Conservation (phyloP, 305 asterid species). For the Rubia tinctorum region DNA sequence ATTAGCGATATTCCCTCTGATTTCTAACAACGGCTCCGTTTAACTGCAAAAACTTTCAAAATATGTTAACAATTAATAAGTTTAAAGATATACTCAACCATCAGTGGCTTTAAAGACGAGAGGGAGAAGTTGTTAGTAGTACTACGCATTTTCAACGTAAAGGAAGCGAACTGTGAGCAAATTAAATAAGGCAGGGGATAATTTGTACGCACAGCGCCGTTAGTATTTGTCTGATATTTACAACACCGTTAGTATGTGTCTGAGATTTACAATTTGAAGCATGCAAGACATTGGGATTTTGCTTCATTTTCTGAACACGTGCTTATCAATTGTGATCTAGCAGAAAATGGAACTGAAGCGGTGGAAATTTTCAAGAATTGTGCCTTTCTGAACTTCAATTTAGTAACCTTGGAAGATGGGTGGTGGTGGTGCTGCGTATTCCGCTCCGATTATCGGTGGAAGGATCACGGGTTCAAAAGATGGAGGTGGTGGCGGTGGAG, state of each 20-base stretch:
- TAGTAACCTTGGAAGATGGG: slow-evolving; percentile 33
- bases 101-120: no score
- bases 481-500: neutral
- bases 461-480: slow-evolving; percentile 8
- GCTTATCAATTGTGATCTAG: neutral
- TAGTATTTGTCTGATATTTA: neutral
- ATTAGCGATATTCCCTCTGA: no score
- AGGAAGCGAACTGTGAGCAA: neutral
- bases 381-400: neutral
- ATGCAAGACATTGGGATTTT: neutral
- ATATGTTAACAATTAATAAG: no score
- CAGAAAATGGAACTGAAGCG: neutral
- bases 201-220: neutral
- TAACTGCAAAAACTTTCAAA: no score
- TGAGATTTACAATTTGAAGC: neutral
- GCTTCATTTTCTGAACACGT: slow-evolving; percentile 1
- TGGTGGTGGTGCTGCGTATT: slow-evolving; percentile 36
- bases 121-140: no score
- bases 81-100: no score
- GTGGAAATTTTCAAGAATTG: no score
- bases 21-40: no score
- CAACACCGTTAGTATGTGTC: neutral
- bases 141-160: neutral
- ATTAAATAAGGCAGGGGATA: no score
- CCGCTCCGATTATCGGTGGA: slow-evolving; percentile 27